Base-by-base conservation (phyloP, 768 basidiomycete species). In the Phylloporus sp. region DNA sequence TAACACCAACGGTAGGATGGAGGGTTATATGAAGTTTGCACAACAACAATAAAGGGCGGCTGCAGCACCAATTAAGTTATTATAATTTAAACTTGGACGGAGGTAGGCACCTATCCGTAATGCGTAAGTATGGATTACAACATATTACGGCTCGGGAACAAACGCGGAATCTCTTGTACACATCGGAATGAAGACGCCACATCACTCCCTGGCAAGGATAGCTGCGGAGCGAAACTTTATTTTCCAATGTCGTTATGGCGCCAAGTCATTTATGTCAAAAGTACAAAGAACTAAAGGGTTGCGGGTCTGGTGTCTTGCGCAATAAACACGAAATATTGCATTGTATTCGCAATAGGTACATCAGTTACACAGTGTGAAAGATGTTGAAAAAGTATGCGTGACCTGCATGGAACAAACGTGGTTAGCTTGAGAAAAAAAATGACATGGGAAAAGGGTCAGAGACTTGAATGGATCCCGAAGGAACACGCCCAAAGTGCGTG, bases 391-490 rank as follows among this genome's bases (percentile, higher is more conserved):
- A 13, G 24, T 5, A 32, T 18, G 24, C 20, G n/a, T 36, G n/a
- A 15, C 16, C 38, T 40, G 11, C 34, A 27, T 12, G 22, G 18
- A 23, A 45, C 27, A 45, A 55, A 52, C 22, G 23, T 12, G 36
- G 52, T 66, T 50, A 67, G 65, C 45, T 47, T n/a, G 26, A 47
- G 44, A 45, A 16, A 12, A 16, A 41, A 49, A n/a, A 36, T 5
- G 10, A n/a, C 13, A 43, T 35, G 45, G n/a, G 36, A 24, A 43
- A 27, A 57, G 53, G 46, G 32, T 86, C 84, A 85, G 85, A 80
- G 84, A 86, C 84, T 86, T 86, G 85, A 86, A 86, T 86, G 82
- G 81, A 77, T 84, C 79, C 83, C 75, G 70, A 80, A 81, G 81
- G 82, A 82, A 78, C 68, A 65, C 73, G 73, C 76, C 74, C 82